A percentile compares a stretch with the other conserved stretches of the same genome.
phyloP scores from a whole-genome alignment of 371 early-diverging fungal genomes.

The Thermomucor indicae-seudaticae region DNA sequence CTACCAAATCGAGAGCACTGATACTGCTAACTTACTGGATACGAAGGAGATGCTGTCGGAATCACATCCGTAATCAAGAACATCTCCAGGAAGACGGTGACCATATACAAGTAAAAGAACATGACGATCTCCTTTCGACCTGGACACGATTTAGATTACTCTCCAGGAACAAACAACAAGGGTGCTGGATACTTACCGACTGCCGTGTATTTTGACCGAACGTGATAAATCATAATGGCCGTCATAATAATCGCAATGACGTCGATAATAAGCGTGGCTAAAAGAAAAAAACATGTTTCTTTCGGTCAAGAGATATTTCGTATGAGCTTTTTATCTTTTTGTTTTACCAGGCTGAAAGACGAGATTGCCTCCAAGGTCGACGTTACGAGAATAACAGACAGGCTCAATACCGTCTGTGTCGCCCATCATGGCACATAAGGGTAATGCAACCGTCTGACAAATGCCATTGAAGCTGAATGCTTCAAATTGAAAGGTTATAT shows the following conservation, averaged over 20 bases:
- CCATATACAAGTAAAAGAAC: conserved; percentile 94
- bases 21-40: conserved; percentile 66
- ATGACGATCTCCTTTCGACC: conserved; percentile 96
- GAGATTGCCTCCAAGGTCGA: conserved; percentile 72
- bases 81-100: conserved; percentile 82
- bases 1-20: neutral
- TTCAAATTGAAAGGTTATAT: conserved; percentile 48
- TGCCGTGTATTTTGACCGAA: conserved; percentile 95
- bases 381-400: conserved; percentile 89
- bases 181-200: conserved; percentile 69
- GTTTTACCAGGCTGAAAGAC: conserved; percentile 86
- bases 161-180: neutral
- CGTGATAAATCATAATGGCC: conserved; percentile 94
- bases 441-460: conserved; percentile 77
- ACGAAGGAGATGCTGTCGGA: conserved; percentile 72
- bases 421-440: conserved; percentile 89
- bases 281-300: neutral
- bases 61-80: conserved; percentile 87
- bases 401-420: conserved; percentile 76
- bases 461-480: conserved; percentile 87
- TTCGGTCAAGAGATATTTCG: neutral
- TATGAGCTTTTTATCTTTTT: neutral
- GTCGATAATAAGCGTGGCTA: conserved; percentile 84
- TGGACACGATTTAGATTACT: conserved; percentile 12
- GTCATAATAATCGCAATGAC: conserved; percentile 93